Evolutionary conservation across 31 red algal species (phyloP), one percentile per base, ranked within the genome.

Genomic region (Odonthalia washingtoniensis): DNA sequence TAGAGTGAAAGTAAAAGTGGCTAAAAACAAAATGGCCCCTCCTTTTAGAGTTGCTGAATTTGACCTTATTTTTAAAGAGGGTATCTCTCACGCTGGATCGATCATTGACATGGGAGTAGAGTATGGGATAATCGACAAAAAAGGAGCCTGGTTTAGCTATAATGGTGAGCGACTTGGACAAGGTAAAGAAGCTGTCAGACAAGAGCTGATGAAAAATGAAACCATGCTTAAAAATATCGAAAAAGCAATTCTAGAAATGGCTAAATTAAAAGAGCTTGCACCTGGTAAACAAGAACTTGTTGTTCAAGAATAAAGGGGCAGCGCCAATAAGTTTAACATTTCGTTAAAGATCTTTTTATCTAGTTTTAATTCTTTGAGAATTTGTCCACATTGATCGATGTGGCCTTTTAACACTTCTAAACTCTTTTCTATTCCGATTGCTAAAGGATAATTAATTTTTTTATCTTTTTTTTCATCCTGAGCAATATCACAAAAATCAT

Each of bases 21-120:
- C 61, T 33, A 94, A 94, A 40, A 94, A 94, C 82, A 94, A 94
- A 67, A 69, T 94, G 46, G 91, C 91, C 41, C 90, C 91, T 34
- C 91, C 91, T 18, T 94, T 94, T 62, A 74, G 41, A 40, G 63
- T 65, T 35, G 84, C 70, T 36, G 88, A 91, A 74, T 86, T 91
- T 36, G 74, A 91, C 45, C 88, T 91, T 41, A 87, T 91, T 44
- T 91, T 78, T 70, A 46, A 46, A 31, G 74, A 91, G 88, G 88
- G 88, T 46, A 91, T 91, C 45, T 65, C 57, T 62, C 46, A 46
- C n/a, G 60, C 53, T 45, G 88, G 84, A 5, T 63, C 70, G 42
- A 44, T 91, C 17, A 40, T 91, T 35, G 88, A 91, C 72, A 34
- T 87, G 27, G 88, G 45, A 27, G 68, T 78, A 49, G 67, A 91